phyloP scores from a whole-genome alignment of 768 basidiomycete genomes.

The Tulasnella sp. region DNA sequence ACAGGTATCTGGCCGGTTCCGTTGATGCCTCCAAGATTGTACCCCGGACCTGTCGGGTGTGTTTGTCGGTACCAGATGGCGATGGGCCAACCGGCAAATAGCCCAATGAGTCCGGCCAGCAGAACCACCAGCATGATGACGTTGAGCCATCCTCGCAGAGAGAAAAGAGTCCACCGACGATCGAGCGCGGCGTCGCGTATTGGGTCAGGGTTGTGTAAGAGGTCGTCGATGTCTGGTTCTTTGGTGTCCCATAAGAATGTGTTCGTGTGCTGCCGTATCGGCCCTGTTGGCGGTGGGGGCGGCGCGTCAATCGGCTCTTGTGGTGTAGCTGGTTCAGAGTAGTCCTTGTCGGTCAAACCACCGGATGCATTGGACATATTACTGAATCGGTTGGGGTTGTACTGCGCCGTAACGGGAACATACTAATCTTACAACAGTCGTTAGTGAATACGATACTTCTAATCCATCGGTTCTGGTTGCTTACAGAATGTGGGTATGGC shows the following conservation, averaged over 20 bases:
- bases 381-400: constrained; percentile 11
- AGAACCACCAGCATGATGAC: constrained; percentile 61
- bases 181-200: constrained; percentile 53
- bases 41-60: constrained; percentile 35
- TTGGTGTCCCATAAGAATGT: constrained; percentile 60
- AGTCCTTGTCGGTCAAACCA: constrained; percentile 11
- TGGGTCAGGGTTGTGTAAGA: constrained; percentile 79
- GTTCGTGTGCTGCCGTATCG: constrained; percentile 41
- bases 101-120: constrained; percentile 52
- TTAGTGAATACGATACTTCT: background rate
- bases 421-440: background rate
- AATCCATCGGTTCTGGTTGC: no score
- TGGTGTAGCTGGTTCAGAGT: background rate
- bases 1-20: constrained; percentile 75
- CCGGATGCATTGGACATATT: constrained; percentile 17
- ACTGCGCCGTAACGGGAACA: background rate
- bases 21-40: constrained; percentile 87
- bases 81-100: constrained; percentile 87
- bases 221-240: constrained; percentile 83
- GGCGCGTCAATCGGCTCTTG: background rate
- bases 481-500: constrained; percentile 70
- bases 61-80: constrained; percentile 36
- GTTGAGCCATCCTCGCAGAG: constrained; percentile 75
- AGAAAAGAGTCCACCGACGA: constrained; percentile 59
- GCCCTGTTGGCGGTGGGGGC: constrained; percentile 4